These are phyloP conservation scores for Trypanosoma vivax DNA, from an alignment of 208 protist species.

Conservation along the genomic window DNA sequence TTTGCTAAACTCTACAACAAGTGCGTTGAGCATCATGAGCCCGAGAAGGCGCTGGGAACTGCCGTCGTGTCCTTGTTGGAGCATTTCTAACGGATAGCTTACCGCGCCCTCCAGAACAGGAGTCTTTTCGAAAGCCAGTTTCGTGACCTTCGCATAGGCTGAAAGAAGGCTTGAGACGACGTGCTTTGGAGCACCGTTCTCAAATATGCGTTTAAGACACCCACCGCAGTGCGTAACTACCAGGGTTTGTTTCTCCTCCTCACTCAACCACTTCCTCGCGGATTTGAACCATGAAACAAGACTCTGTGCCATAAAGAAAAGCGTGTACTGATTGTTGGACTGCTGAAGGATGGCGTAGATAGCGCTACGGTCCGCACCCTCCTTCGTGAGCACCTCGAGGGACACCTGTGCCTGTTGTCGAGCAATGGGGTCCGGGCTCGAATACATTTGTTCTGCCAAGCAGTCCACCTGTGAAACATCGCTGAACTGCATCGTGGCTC, in stretches of 20 bases:
- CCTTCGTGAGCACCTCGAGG: slow-evolving; percentile 40
- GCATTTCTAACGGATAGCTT: slow-evolving; percentile 41
- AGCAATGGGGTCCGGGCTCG: slow-evolving; percentile 31
- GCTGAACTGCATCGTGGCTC: slow-evolving; percentile 13
- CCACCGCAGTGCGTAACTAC: slow-evolving; percentile 55
- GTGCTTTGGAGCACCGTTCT: slow-evolving; percentile 53
- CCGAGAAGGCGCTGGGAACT: slow-evolving; percentile 18
- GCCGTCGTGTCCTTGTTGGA: slow-evolving; percentile 21
- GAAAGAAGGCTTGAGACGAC: slow-evolving; percentile 48
- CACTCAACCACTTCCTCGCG: slow-evolving; percentile 42
- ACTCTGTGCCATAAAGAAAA: slow-evolving; percentile 68
- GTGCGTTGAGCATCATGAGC: slow-evolving; percentile 44
- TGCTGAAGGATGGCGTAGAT: slow-evolving; percentile 46
- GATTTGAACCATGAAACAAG: slow-evolving; percentile 63
- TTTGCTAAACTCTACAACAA: slow-evolving; percentile 63
- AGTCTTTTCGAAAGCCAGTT: slow-evolving; percentile 63
- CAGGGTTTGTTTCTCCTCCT: slow-evolving; percentile 29
- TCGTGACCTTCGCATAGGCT: slow-evolving; percentile 55
- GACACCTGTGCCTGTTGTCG: slow-evolving; percentile 41
- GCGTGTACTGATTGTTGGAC: slow-evolving; percentile 69
- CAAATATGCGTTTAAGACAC: slow-evolving; percentile 52
- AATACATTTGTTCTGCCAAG: slow-evolving; percentile 65
- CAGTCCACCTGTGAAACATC: slow-evolving; percentile 54
- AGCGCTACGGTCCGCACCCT: slow-evolving; percentile 34
- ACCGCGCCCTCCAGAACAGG: slow-evolving; percentile 41